A percentile compares a stretch with the other conserved stretches of the same genome.
phyloP scores from a whole-genome alignment of 306 rosid species.

The Adenanthera pavonina region DNA sequence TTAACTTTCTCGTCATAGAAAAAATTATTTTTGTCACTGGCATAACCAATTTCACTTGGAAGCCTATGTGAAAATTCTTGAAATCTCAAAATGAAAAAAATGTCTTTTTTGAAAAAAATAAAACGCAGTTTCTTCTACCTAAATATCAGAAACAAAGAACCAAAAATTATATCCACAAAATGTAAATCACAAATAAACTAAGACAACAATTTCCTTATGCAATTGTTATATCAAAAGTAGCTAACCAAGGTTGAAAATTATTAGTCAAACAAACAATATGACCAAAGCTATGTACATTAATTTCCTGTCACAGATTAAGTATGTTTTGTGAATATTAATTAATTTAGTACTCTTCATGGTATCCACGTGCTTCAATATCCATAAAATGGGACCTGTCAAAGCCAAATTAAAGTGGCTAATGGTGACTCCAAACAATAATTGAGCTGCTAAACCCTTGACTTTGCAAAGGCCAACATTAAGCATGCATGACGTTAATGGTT shows the following conservation, averaged over 20 bases:
- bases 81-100: no score
- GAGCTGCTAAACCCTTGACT: neutral
- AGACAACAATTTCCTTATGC: neutral
- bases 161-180: neutral
- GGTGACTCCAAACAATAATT: conserved; percentile 3
- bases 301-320: neutral
- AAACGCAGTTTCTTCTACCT: no score
- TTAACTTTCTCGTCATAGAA: no score
- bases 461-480: neutral
- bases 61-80: no score
- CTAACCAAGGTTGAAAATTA: neutral
- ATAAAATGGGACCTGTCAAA: neutral
- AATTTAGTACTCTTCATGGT: neutral
- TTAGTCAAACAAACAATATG: neutral
- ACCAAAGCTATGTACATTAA: no score
- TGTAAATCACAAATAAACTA: neutral
- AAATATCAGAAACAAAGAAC: no score
- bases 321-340: neutral
- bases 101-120: no score
- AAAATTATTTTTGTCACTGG: no score
- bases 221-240: neutral
- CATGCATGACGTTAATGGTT: neutral
- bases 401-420: neutral
- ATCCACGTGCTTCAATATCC: neutral
- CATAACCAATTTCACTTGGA: no score